Conservation (phyloP, 371 early-diverging fungal species). For the Haplosporangium sp. region DNA sequence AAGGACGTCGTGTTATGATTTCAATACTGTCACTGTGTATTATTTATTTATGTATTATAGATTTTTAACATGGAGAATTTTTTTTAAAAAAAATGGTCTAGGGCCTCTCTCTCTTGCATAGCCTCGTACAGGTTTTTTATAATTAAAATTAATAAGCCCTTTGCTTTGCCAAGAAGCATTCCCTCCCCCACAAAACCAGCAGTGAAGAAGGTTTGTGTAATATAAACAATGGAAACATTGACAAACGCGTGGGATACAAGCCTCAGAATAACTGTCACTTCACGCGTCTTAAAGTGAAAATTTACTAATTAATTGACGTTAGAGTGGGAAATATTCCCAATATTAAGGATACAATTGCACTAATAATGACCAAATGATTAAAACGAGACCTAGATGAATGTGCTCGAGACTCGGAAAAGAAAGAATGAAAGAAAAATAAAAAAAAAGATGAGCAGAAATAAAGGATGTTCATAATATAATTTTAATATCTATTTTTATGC, state of each 20-base stretch:
- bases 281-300: neutral
- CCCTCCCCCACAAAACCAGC: neutral
- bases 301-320: neutral
- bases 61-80: neutral
- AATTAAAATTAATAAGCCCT: constrained; percentile 1
- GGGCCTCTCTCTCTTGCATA: neutral
- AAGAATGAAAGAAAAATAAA: neutral
- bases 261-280: neutral
- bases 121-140: neutral
- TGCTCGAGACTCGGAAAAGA: no score
- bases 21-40: no score
- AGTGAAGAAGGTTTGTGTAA: neutral
- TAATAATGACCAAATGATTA: neutral
- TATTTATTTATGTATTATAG: neutral
- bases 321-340: neutral
- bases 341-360: neutral
- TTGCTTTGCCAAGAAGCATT: neutral
- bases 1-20: no score
- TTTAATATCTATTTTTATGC: neutral
- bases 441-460: neutral
- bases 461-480: neutral
- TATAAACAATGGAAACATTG: neutral
- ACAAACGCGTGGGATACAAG: neutral
- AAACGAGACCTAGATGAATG: no score
- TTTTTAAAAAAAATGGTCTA: neutral